Conservation (phyloP, 257 asterid genomes). For the Cinchona pubescens region DNA sequence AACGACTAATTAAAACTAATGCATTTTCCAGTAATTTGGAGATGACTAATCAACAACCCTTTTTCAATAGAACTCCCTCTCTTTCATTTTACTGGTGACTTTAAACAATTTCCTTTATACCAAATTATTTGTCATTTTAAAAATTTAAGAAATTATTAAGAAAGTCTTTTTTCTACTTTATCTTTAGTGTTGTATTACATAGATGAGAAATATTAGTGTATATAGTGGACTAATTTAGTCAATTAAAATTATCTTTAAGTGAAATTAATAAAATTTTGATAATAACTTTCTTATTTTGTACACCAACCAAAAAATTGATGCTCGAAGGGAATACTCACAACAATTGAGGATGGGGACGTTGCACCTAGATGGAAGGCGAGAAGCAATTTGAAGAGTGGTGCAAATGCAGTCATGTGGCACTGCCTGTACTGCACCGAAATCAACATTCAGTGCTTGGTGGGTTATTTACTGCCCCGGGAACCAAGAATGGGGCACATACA, state of each 20-base stretch:
- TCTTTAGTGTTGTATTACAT: too few species aligned
- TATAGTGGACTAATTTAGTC: too few species aligned
- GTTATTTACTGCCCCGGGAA: slow-evolving; percentile 20
- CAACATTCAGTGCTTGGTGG: slow-evolving; percentile 34
- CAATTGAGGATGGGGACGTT: slow-evolving; percentile 46
- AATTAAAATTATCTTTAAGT: background rate
- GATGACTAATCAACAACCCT: background rate
- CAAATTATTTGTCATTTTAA: too few species aligned
- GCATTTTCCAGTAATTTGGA: background rate
- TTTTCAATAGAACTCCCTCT: too few species aligned
- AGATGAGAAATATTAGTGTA: too few species aligned
- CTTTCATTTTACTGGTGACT: too few species aligned
- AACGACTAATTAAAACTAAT: background rate
- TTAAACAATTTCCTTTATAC: too few species aligned
- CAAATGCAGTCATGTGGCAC: slow-evolving; percentile 39
- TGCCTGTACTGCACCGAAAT: slow-evolving; percentile 24
- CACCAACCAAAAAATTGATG: background rate
- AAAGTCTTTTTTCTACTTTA: too few species aligned
- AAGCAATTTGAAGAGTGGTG: slow-evolving; percentile 38
- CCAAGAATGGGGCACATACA: slow-evolving; percentile 25
- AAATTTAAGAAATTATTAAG: too few species aligned
- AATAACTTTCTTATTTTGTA: too few species aligned
- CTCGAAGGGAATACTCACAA: background rate
- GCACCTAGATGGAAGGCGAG: slow-evolving; percentile 52
- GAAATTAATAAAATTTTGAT: too few species aligned